phyloP scores from a whole-genome alignment of 2,329 filamentous ascomycete species.

The Pseudogymnoascus sp. region DNA sequence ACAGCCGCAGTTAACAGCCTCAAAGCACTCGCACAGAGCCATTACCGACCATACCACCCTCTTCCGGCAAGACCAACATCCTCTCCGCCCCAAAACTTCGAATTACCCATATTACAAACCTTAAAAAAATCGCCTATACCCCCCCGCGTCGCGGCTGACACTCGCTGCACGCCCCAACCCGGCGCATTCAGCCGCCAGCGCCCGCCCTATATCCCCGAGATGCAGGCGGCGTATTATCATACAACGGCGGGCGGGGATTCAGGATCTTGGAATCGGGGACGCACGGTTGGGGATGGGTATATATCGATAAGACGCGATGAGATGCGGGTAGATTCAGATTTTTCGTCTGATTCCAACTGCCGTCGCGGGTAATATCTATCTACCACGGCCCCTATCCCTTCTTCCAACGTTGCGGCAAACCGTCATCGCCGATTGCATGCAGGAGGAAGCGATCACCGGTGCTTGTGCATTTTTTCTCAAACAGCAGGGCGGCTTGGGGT shows the following conservation, averaged over 20 bases:
- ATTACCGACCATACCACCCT: neutral
- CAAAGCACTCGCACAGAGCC: neutral
- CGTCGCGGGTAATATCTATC: conserved; percentile 1
- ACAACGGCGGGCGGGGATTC: neutral
- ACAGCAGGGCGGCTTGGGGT: neutral
- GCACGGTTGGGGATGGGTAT: neutral
- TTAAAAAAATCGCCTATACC: neutral
- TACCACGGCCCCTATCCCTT: neutral
- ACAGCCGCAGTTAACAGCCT: neutral
- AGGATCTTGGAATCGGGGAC: neutral
- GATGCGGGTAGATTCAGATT: neutral
- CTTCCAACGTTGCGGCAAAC: neutral
- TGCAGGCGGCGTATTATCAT: neutral
- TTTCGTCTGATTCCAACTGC: neutral
- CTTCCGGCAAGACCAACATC: neutral
- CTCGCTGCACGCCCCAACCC: neutral
- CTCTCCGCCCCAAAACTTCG: neutral
- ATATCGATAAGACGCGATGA: neutral
- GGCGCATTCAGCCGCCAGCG: neutral
- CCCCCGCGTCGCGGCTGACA: neutral
- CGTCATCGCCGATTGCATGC: neutral
- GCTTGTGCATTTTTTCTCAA: neutral
- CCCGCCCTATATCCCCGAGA: neutral
- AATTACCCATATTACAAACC: conserved; percentile 1
- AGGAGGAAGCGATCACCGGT: neutral